These are phyloP conservation scores for Dorcoceras hygrometricum DNA, from an alignment of 257 asterid genomes.

Conservation along the genomic window DNA sequence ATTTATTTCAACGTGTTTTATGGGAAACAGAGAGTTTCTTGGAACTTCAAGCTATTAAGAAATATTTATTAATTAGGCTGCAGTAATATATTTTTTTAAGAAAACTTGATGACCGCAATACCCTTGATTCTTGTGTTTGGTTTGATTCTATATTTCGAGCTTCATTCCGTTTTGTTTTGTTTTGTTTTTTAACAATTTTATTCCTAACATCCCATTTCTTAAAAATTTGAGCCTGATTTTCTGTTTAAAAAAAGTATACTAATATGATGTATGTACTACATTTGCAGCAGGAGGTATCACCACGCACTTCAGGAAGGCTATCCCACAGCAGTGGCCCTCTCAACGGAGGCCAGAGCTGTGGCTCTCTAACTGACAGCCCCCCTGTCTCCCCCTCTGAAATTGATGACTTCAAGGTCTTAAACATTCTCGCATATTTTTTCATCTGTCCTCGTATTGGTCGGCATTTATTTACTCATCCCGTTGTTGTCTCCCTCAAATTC, in stretches of 20 bases:
- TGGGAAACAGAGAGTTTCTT: constrained; percentile 45
- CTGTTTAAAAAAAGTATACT: no score
- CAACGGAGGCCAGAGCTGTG: constrained; percentile 62
- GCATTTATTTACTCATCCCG: not conserved
- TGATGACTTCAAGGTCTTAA: constrained; percentile 74
- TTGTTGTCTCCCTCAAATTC: not conserved
- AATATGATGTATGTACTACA: constrained; percentile 23
- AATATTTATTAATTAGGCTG: constrained; percentile 30
- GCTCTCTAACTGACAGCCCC: constrained; percentile 91
- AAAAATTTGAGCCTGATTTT: no score
- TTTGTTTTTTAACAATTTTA: not conserved
- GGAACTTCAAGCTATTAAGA: constrained; percentile 32
- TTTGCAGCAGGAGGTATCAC: constrained; percentile 94
- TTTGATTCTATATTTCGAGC: constrained; percentile 20
- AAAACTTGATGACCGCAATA: constrained; percentile 7
- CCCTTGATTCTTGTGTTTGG: constrained; percentile 27
- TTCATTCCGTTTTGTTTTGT: constrained; percentile 15
- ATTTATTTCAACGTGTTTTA: constrained; percentile 23
- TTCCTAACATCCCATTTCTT: not conserved
- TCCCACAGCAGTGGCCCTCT: constrained; percentile 98
- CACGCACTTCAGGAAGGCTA: constrained; percentile 92
- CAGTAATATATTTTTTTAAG: constrained; percentile 34
- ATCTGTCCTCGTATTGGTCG: not conserved
- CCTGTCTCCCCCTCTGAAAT: constrained; percentile 90
- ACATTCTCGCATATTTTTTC: not conserved